Evolutionary conservation across 202 grass and related monocot species (phyloP).

Genomic region (Hordeum pubiflorum): DNA sequence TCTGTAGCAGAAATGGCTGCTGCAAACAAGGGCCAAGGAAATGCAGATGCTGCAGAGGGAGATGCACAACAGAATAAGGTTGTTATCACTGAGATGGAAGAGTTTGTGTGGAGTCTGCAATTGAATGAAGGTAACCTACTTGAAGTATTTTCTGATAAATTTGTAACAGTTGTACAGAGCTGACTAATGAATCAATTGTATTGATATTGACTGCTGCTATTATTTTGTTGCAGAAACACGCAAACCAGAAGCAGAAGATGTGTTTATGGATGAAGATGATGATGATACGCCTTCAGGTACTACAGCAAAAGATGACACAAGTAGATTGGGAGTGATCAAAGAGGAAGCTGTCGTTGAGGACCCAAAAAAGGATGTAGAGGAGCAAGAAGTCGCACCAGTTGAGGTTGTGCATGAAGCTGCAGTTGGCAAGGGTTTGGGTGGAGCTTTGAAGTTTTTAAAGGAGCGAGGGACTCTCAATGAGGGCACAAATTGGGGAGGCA

Average conservation of each 20-base stretch:
- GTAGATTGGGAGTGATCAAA: conserved; percentile 32
- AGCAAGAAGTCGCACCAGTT: conserved; percentile 50
- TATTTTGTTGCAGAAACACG: conserved; percentile 50
- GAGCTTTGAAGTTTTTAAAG: conserved; percentile 71
- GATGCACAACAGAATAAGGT: conserved; percentile 62
- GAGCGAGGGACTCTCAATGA: conserved; percentile 76
- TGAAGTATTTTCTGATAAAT: conserved; percentile 6
- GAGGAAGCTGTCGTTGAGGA: conserved; percentile 33
- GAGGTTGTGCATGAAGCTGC: conserved; percentile 76
- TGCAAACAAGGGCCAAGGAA: conserved; percentile 46
- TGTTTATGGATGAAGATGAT: conserved; percentile 89
- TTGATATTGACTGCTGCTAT: conserved; percentile 5
- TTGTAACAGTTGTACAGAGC: background rate
- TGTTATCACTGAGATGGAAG: conserved; percentile 90
- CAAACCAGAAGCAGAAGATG: conserved; percentile 63
- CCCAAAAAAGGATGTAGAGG: conserved; percentile 26
- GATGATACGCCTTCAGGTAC: conserved; percentile 32
- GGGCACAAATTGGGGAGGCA: conserved; percentile 64
- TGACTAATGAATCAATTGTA: background rate
- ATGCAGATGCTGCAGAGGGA: conserved; percentile 34
- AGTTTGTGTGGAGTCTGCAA: conserved; percentile 81
- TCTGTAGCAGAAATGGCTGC: conserved; percentile 46
- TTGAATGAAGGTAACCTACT: conserved; percentile 67
- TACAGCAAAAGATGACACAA: conserved; percentile 39
- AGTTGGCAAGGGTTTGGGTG: conserved; percentile 70